Evolutionary conservation across 2,329 filamentous ascomycete genomes (phyloP).

Genomic region (Penicillium olsonii): DNA sequence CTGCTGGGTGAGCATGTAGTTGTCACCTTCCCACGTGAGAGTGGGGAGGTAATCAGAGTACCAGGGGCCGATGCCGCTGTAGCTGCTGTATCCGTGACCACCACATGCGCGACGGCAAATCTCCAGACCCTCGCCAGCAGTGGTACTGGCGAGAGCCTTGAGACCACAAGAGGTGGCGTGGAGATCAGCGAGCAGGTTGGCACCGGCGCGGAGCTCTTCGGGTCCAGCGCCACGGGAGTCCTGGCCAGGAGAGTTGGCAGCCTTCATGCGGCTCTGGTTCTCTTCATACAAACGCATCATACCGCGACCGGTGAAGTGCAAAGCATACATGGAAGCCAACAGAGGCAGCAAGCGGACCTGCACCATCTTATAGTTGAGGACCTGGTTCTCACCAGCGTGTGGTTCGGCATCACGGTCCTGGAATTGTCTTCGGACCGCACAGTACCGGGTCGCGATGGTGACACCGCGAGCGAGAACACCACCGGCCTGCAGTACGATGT

Average conservation of each 20-base stretch:
- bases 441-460: conserved; percentile 75
- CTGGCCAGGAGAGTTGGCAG: conserved; percentile 46
- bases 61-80: conserved; percentile 73
- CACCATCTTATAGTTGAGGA: conserved; percentile 80
- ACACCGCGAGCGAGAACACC: conserved; percentile 72
- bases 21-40: conserved; percentile 74
- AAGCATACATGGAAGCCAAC: conserved; percentile 72
- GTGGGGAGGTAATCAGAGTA: conserved; percentile 76
- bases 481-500: conserved; percentile 72
- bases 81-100: conserved; percentile 74
- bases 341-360: conserved; percentile 72
- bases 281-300: conserved; percentile 75
- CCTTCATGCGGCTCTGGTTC: conserved; percentile 68
- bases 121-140: conserved; percentile 73
- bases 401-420: conserved; percentile 69
- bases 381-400: conserved; percentile 67
- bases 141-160: conserved; percentile 71
- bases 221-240: conserved; percentile 62
- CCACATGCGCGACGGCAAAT: conserved; percentile 74
- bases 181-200: conserved; percentile 70
- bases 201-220: conserved; percentile 66
- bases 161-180: conserved; percentile 76
- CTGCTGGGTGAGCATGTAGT: conserved; percentile 81
- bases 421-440: conserved; percentile 74
- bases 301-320: conserved; percentile 74